phyloP scores from a whole-genome alignment of 169 alveolate species.

The Plasmodium cynomolgi region DNA sequence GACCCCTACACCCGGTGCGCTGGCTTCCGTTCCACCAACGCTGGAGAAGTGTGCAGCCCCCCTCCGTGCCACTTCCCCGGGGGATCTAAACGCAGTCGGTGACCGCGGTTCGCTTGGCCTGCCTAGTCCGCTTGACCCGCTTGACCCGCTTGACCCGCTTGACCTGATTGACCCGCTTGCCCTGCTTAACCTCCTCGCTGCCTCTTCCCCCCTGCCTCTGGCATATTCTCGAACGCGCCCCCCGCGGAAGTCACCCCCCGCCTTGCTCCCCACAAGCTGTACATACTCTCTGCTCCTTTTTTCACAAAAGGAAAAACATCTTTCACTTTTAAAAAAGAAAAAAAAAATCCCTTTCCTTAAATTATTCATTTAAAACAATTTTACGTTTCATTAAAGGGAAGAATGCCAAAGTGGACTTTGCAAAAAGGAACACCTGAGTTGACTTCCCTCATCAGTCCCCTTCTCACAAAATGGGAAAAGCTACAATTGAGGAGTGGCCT shows the following conservation, averaged over 20 bases:
- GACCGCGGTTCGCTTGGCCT: neutral
- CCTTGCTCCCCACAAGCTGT: neutral
- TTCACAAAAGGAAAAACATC: neutral
- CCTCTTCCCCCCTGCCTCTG: neutral
- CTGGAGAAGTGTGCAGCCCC: neutral
- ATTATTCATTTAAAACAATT: conserved; percentile 11
- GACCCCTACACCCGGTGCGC: neutral
- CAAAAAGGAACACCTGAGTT: neutral
- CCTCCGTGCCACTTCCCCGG: neutral
- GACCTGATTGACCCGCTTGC: neutral
- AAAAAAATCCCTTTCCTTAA: neutral
- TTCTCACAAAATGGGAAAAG: neutral
- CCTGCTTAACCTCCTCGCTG: neutral
- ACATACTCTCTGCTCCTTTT: neutral
- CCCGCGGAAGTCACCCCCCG: neutral
- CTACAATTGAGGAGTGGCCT: neutral
- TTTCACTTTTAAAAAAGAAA: conserved; percentile 13
- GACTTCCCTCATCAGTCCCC: neutral
- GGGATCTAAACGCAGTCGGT: neutral
- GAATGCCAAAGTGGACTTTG: neutral
- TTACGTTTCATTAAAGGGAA: neutral
- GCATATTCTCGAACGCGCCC: neutral
- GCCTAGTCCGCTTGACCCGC: neutral
- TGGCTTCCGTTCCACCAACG: neutral
- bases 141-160: neutral